Evolutionary conservation across 768 basidiomycete genomes (phyloP).

Genomic region (Kwoniella heveanensis): DNA sequence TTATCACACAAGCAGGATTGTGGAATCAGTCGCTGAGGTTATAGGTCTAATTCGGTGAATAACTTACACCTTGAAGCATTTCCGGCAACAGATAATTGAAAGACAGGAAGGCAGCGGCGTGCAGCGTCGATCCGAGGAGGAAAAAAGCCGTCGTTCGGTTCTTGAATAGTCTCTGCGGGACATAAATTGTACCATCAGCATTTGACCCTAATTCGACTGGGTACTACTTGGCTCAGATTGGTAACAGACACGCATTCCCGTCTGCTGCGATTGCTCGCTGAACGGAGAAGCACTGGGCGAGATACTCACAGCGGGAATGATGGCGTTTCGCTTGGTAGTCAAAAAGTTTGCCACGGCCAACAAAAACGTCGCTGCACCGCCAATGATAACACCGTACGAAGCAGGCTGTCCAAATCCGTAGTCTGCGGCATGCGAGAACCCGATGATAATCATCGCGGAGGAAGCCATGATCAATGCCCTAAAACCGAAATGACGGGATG

Average conservation of each 20-base stretch:
- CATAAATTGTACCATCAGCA: background rate
- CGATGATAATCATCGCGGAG: slow-evolving; percentile 55
- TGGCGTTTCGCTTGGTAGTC: slow-evolving; percentile 55
- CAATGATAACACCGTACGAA: slow-evolving; percentile 55
- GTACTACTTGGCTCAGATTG: background rate
- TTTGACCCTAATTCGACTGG: background rate
- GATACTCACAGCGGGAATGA: slow-evolving; percentile 55
- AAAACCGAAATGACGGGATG: background rate
- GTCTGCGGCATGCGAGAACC: slow-evolving; percentile 55
- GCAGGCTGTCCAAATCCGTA: slow-evolving; percentile 48
- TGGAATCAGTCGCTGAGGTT: no score
- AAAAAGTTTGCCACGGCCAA: slow-evolving; percentile 42
- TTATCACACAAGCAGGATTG: background rate
- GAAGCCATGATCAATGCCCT: slow-evolving; percentile 55
- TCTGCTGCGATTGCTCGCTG: no score
- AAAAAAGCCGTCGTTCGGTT: slow-evolving; percentile 51
- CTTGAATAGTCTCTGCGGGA: slow-evolving; percentile 52
- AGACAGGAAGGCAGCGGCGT: slow-evolving; percentile 47
- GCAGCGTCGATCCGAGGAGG: slow-evolving; percentile 47
- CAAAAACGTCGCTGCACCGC: slow-evolving; percentile 37
- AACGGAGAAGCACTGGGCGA: no score
- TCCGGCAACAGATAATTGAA: slow-evolving; percentile 46
- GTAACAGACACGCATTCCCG: no score
- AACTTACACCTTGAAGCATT: slow-evolving; percentile 49
- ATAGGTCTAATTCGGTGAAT: no score